Base-by-base conservation (phyloP, 2,329 filamentous ascomycete genomes). In the Ceratocystis destructans region DNA sequence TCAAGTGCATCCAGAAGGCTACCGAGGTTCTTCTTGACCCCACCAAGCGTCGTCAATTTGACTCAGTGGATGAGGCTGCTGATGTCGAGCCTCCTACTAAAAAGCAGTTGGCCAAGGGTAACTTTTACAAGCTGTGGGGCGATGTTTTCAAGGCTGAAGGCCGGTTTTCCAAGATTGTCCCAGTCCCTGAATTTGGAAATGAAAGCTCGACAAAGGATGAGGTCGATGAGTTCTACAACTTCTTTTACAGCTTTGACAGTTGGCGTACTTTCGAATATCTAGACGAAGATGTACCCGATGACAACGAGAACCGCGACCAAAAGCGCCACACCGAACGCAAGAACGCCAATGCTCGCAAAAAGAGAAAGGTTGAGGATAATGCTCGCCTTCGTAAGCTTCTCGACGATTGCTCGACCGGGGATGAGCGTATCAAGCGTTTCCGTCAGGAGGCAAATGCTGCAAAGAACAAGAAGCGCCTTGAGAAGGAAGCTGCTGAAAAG, bases 1-100 rank as follows among this genome's bases (percentile, higher is more conserved):
- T 99, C 88, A 99, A 99, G 84, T 99, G 95, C 78, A 99, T 99
- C 77, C 95, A 99, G 77, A 96, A 96, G 78, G 94, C 94, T 67
- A 93, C 88, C 72, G 94, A 99, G 73, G 83, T 97, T 64, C 88
- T 99, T 20, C 84, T 90, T 66, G 94, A 99, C 79, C 94, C 94
- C 64, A 82, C 87, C 76, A 95, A 90, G 80, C 89, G 94, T 69
- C 87, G 92, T 68, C 94, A 99, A 79, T 99, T 88, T 79, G 94
- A 99, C 78, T 96, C 90, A 1, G 92, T 97, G 69, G 94, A 99
- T 73, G 92, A 96, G 78, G 86, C 85, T 71, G 94, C 94, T 69
- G 89, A 99, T 67, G 87, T 96, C 68, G 89, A 96, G 73, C 90
- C 93, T 59, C 95, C 95, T 0, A 84, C 82, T 75, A 97, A 97